Conservation (phyloP, 345 rosid species). For the Eucalyptus virginea region DNA sequence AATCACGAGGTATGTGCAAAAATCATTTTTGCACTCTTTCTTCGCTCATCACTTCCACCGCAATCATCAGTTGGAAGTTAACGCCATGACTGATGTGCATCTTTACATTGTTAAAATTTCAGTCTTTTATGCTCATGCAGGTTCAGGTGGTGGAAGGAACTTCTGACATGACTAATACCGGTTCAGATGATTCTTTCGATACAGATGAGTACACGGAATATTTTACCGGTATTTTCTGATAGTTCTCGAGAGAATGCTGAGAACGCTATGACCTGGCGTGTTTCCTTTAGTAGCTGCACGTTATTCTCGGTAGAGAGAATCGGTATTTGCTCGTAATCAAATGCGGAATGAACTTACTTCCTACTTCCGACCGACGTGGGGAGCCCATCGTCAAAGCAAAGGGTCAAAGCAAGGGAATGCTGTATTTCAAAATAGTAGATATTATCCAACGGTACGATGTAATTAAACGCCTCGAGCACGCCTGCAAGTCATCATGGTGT, state of each 20-base stretch:
- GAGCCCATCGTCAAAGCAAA: background rate
- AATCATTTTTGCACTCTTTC: background rate
- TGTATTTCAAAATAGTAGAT: constrained; percentile 36
- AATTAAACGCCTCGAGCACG: constrained; percentile 36
- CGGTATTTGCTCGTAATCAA: background rate
- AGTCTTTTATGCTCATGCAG: background rate
- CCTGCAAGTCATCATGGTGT: constrained; percentile 37
- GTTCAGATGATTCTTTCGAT: constrained; percentile 2
- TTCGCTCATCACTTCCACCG: background rate
- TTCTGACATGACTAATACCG: background rate
- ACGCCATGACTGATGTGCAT: background rate
- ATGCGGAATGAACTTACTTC: background rate
- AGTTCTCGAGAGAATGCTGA: background rate
- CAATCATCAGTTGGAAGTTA: background rate
- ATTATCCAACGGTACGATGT: constrained; percentile 29
- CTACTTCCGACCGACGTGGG: background rate
- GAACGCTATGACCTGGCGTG: background rate
- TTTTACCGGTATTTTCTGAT: constrained; percentile 9
- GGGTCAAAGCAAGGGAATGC: background rate
- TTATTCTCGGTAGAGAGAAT: background rate
- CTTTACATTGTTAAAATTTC: background rate
- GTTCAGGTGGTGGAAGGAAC: constrained; percentile 2
- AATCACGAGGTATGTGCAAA: background rate
- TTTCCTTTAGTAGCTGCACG: background rate
- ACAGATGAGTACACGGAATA: background rate